A percentile compares a stretch with the other conserved stretches of the same genome.
Evolutionary conservation across 1,284 basidiomycete species (phyloP).

Genomic region (Gymnopus androsaceus): DNA sequence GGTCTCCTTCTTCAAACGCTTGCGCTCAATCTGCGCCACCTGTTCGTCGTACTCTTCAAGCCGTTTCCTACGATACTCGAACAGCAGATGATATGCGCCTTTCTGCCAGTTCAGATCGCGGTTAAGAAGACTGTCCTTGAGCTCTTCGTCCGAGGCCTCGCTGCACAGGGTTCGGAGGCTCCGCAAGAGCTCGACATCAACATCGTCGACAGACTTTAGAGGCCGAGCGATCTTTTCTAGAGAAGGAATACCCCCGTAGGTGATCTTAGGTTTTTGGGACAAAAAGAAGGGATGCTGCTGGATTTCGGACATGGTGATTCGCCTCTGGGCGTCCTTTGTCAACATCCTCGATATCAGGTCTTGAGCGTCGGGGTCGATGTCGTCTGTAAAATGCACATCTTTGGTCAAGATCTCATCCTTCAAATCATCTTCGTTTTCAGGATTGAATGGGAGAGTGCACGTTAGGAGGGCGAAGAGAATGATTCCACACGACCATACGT

Average conservation of each 20-base stretch:
- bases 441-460: slow-evolving; percentile 94
- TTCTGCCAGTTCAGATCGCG: slow-evolving; percentile 87
- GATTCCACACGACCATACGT: slow-evolving; percentile 99
- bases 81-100: slow-evolving; percentile 85
- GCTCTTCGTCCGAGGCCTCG: slow-evolving; percentile 68
- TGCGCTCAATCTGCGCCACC: slow-evolving; percentile 13
- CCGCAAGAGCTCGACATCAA: slow-evolving; percentile 89
- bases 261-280: slow-evolving; percentile 55
- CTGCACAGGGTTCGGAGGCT: slow-evolving; percentile 94
- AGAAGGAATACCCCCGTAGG: slow-evolving; percentile 59
- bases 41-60: slow-evolving; percentile 70
- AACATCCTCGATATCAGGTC: slow-evolving; percentile 90
- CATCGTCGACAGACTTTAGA: slow-evolving; percentile 58
- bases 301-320: slow-evolving; percentile 91
- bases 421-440: slow-evolving; percentile 75
- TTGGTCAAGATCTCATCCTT: slow-evolving; percentile 87
- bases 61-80: slow-evolving; percentile 74
- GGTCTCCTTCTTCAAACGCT: slow-evolving; percentile 15
- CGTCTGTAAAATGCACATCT: slow-evolving; percentile 79
- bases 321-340: slow-evolving; percentile 75
- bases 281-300: slow-evolving; percentile 88
- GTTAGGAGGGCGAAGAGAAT: slow-evolving; percentile 91
- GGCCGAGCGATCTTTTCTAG: slow-evolving; percentile 71
- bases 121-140: slow-evolving; percentile 67
- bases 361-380: slow-evolving; percentile 77